Base-by-base conservation (phyloP, 139 green algal species). In the Spirogloea muscicola region DNA sequence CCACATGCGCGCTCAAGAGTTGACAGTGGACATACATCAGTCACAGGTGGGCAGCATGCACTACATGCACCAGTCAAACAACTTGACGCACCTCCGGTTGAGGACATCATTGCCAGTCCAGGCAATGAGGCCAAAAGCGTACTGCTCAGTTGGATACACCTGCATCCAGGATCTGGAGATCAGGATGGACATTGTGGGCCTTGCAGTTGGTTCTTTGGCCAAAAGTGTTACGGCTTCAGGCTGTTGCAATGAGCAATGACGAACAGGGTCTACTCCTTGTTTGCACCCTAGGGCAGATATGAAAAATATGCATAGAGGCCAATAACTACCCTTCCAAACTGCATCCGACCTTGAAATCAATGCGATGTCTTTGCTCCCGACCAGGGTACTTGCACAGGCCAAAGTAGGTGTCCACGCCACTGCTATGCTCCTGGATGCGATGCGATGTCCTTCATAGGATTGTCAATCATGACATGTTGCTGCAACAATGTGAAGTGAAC, bases 91-190 rank as follows among this genome's bases (percentile, higher is more conserved):
- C 44, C 62, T 34, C 16, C 71, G 61, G 27, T 79, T 79, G 62
- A 79, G 71, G 36, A 74, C 62, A 16, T 79, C 71, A 62, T 79
- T 79, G 42, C 71, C 71, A 2, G 71, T 79, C 71, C 71, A 79
- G 31, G 68, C 65, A 37, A 79, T 77, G 29, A 79, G 62, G 1
- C 71, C 71, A 10, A 76, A 79, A 0, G 71, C 33, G 49, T 71
- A 77, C 52, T 79, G 71, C n/a, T 77, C 71, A 42, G 38, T 25
- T 16, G 71, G 71, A 1, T 79, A 79, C 39, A 79, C 68, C 68
- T 76, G 68, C 4, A 64, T 3, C 62, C 3, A 61, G 27, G 40
- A 61, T 21, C 7, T 21, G 27, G 29, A 13, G 18, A 13, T n/a
- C 57, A 65, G 29, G 16, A 18, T 16, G 13, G 13, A 13, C 13